Conservation (phyloP, 768 basidiomycete genomes). For the Trametes sanguinea region DNA sequence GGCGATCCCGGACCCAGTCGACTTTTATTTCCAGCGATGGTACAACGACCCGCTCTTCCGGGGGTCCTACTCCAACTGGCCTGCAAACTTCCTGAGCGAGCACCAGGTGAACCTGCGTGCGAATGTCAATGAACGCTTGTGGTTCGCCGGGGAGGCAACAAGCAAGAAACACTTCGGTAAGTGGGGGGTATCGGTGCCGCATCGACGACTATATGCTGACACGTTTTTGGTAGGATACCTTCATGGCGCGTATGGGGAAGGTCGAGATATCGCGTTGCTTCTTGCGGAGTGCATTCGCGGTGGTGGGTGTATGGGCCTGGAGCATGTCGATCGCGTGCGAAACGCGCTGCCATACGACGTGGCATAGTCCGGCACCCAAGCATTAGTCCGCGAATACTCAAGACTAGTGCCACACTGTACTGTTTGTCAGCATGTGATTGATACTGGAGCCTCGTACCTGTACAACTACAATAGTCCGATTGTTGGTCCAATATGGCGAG, state of each 20-base stretch:
- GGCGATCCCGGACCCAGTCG: constrained; percentile 55
- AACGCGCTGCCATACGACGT: constrained; percentile 39
- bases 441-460: too few species aligned
- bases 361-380: not conserved
- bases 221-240: constrained; percentile 45
- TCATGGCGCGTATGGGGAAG: constrained; percentile 62
- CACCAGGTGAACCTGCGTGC: constrained; percentile 58
- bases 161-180: constrained; percentile 59
- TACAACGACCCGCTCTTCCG: constrained; percentile 50
- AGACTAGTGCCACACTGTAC: too few species aligned
- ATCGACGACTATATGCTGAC: not conserved
- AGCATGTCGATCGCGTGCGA: constrained; percentile 31
- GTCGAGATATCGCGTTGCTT: constrained; percentile 40
- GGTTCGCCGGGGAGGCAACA: constrained; percentile 68
- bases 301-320: constrained; percentile 29
- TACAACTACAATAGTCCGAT: too few species aligned
- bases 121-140: constrained; percentile 50
- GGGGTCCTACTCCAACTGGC: constrained; percentile 73
- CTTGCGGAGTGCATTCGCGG: constrained; percentile 46
- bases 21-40: constrained; percentile 61
- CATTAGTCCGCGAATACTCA: too few species aligned
- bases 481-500: too few species aligned
- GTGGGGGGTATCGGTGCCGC: constrained; percentile 24
- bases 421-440: too few species aligned
- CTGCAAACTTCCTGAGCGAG: constrained; percentile 54